Evolutionary conservation across 257 asterid species (phyloP).

Genomic region (Solanum verrucosum): DNA sequence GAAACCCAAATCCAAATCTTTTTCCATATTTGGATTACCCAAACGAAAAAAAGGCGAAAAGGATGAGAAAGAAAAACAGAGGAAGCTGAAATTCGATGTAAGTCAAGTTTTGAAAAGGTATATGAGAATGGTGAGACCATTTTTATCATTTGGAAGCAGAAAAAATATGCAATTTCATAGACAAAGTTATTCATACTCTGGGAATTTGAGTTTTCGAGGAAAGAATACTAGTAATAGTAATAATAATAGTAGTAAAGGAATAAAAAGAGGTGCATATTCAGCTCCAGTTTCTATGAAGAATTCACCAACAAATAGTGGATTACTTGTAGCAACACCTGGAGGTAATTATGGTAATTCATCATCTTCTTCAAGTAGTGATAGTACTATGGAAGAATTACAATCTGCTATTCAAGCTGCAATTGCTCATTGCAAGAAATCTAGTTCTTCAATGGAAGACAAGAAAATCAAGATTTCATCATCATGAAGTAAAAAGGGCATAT

Average conservation of each 20-base stretch:
- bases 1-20: constrained; percentile 47
- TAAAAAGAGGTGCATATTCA: constrained; percentile 41
- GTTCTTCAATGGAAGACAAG: constrained; percentile 34
- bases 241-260: constrained; percentile 12
- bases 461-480: constrained; percentile 8
- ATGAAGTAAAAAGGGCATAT: background rate
- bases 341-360: constrained; percentile 8
- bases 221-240: constrained; percentile 7
- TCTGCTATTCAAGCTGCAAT: constrained; percentile 93
- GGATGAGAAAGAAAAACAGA: constrained; percentile 24
- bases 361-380: constrained; percentile 41
- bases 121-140: constrained; percentile 50
- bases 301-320: constrained; percentile 86
- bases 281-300: constrained; percentile 77
- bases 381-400: constrained; percentile 88
- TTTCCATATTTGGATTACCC: constrained; percentile 40
- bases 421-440: constrained; percentile 85
- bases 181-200: constrained; percentile 50
- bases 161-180: constrained; percentile 13
- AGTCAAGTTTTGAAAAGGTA: constrained; percentile 46
- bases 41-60: constrained; percentile 36
- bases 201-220: constrained; percentile 40
- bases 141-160: constrained; percentile 26
- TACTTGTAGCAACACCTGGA: constrained; percentile 39
- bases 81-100: constrained; percentile 45